Evolutionary conservation across 352 stramenopile genomes (phyloP), one percentile per base, ranked within the genome.

Genomic region (Phytophthora uliginosa): DNA sequence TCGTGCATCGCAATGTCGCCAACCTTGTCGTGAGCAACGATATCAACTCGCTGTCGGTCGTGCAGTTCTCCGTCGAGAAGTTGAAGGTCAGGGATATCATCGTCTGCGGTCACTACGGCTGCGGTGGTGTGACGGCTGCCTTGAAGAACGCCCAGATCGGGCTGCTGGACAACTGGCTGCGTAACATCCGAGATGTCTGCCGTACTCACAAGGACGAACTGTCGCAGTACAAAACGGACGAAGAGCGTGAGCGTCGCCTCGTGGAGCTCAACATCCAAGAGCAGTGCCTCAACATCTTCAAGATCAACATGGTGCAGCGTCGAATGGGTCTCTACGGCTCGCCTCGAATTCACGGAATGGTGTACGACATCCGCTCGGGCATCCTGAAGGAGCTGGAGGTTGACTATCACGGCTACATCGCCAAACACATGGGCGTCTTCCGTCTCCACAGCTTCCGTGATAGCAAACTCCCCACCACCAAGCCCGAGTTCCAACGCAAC

Each of bases 81-180:
- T 74, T 98, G 28, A 89, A 97, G 51, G 91, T 98, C 47, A 94
- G 92, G 53, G 81, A 98, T 76, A 97, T 98, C 57, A 95, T 98
- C 58, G 87, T 98, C 12, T 96, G 88, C 56, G 93, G 93, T 3
- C 91, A 98, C 74, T 98, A 98, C 67, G 91, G 95, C 50, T 98
- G 93, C 60, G 93, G 93, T 31, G 93, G 93, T 20, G 86, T 98
- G 20, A 73, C 81, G 24, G 92, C 92, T 4, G 86, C 91, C 12
- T 76, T 95, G 69, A 83, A 88, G 54, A 92, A 96, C 60, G 76
- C 90, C 52, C 86, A 90, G 26, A 74, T 95, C 33, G 87, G 87
- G 5, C 54, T 96, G 33, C 75, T 98, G 1, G 93, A 98, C 79
- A 95, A 97, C 73, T 98, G 94, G 93, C 79, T 98, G 45, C 85